Evolutionary conservation across 2,329 filamentous ascomycete species (phyloP).

Genomic region (Exophiala phaeomuriformis): DNA sequence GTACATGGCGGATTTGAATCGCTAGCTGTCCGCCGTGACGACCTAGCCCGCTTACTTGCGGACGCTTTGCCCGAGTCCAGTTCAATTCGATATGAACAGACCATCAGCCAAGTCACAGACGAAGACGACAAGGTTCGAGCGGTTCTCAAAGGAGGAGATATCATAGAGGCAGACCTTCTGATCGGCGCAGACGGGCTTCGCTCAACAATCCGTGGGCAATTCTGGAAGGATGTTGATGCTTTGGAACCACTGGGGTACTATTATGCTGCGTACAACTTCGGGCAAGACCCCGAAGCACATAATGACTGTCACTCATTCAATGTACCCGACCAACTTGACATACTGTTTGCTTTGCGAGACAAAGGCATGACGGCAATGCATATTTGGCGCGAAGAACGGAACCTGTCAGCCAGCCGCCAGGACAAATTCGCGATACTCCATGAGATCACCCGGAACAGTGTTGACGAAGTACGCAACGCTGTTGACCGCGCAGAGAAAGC

Average conservation of each 20-base stretch:
- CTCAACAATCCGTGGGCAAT: conserved; percentile 21
- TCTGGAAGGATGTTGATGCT: conserved; percentile 1
- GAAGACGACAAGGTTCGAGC: conserved; percentile 7
- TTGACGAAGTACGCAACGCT: not conserved
- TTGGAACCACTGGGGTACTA: conserved; percentile 10
- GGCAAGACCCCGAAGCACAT: not conserved
- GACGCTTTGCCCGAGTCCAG: not conserved
- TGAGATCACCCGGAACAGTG: not conserved
- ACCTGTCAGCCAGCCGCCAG: not conserved
- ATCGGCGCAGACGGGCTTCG: conserved; percentile 30
- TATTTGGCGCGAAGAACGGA: conserved; percentile 8
- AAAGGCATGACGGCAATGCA: conserved; percentile 6
- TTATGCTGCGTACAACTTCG: conserved; percentile 9
- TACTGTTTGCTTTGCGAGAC: conserved; percentile 2
- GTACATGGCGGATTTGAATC: not conserved
- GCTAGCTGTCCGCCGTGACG: conserved; percentile 5
- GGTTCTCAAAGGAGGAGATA: conserved; percentile 4
- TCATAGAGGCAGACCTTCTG: conserved; percentile 26
- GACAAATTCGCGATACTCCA: conserved; percentile 6
- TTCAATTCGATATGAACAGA: conserved; percentile 8
- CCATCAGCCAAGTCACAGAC: conserved; percentile 2
- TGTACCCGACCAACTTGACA: conserved; percentile 6
- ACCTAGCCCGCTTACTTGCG: conserved; percentile 3
- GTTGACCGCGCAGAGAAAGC: conserved; percentile 3
- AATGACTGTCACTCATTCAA: conserved; percentile 7